Conservation (phyloP, 495 filamentous ascomycete genomes). For the Xeromyces bisporus region DNA sequence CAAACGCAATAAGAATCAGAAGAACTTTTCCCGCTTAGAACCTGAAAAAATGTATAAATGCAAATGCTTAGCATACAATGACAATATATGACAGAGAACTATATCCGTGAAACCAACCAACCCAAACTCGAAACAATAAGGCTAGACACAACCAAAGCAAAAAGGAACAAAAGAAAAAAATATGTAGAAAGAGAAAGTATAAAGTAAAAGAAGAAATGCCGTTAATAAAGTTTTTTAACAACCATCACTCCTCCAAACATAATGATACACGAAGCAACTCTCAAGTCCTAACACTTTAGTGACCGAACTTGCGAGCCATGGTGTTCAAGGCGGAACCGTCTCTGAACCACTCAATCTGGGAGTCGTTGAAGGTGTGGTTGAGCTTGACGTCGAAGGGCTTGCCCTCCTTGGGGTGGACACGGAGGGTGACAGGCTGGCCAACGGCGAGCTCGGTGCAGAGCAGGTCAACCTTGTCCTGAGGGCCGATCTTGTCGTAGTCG, state of each 20-base stretch:
- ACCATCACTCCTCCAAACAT: constrained; percentile 22
- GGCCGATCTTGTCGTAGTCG: constrained; percentile 94
- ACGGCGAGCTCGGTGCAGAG: constrained; percentile 81
- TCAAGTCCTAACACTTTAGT: constrained; percentile 4
- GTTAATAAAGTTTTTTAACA: constrained; percentile 24
- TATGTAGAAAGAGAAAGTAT: no score
- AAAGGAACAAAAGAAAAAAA: constrained; percentile 10
- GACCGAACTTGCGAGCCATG: constrained; percentile 60
- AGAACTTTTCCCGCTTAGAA: no score
- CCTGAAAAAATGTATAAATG: not conserved
- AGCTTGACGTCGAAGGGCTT: constrained; percentile 65
- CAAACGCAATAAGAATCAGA: no score
- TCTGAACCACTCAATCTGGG: constrained; percentile 96
- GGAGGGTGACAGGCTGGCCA: constrained; percentile 84
- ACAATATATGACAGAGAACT: constrained; percentile 19
- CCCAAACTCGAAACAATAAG: constrained; percentile 13
- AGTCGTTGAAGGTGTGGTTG: constrained; percentile 89
- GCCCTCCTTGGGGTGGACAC: constrained; percentile 69
- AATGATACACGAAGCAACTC: constrained; percentile 9
- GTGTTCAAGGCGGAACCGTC: constrained; percentile 93
- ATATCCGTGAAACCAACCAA: constrained; percentile 32
- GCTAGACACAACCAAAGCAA: constrained; percentile 8
- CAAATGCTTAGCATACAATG: no score
- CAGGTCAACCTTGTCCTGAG: constrained; percentile 81
- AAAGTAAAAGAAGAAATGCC: constrained; percentile 21